A percentile compares a stretch with the other conserved stretches of the same genome.
Conservation (phyloP, 225 moss, liverwort and hornwort genomes). For the Polytrichum formosum region DNA sequence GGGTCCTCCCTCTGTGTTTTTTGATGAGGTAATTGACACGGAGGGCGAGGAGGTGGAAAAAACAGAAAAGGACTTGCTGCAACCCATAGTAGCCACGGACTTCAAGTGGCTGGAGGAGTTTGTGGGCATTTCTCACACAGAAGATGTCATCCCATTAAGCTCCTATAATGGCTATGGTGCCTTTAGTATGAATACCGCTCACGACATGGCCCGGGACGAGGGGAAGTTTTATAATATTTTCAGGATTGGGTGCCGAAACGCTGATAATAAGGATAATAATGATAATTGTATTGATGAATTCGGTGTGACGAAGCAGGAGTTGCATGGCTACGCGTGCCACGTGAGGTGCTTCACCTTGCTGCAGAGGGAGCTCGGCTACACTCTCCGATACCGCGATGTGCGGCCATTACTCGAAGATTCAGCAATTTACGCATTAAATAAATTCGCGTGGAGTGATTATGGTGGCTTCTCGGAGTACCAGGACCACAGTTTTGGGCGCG, state of each 20-base stretch:
- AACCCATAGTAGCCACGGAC: background rate
- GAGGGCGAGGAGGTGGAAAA: background rate
- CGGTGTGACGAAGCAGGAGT: too few relatives aligned
- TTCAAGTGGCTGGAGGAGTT: constrained; percentile 11
- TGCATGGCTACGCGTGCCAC: background rate
- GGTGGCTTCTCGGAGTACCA: constrained; percentile 1
- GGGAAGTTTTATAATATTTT: too few relatives aligned
- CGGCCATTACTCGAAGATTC: background rate
- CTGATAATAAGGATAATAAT: too few relatives aligned
- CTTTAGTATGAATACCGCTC: too few relatives aligned
- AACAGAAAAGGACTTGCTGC: background rate
- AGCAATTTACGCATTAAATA: too few relatives aligned
- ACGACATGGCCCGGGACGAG: too few relatives aligned
- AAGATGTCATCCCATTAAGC: background rate
- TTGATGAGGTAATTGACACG: too few relatives aligned
- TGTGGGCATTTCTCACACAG: constrained; percentile 5
- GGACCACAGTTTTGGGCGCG: background rate
- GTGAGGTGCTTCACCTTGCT: constrained; percentile 5
- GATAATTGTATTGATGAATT: too few relatives aligned
- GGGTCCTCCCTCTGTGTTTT: background rate
- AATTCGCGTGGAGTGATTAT: constrained; percentile 2
- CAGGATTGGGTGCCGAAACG: too few relatives aligned
- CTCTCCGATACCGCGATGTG: constrained; percentile 8
- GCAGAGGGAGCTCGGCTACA: constrained; percentile 10
- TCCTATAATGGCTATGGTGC: background rate